Base-by-base conservation (phyloP, 2,329 filamentous ascomycete species). In the Colletotrichum zoysiae region DNA sequence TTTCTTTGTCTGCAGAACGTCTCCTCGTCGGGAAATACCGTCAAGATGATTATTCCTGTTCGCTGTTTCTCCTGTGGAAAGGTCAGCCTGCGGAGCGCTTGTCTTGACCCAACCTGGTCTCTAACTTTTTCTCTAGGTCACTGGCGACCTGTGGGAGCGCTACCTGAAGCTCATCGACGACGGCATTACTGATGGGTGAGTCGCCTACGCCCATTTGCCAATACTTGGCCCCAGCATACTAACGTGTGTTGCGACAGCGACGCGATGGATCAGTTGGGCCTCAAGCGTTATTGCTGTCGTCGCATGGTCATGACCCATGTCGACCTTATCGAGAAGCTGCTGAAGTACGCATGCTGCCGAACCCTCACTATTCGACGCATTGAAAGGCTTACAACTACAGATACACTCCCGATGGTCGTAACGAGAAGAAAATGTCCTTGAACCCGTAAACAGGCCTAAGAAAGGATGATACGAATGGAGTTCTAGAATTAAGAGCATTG, bases 251-350 rank as follows among this genome's bases (percentile, higher is more conserved):
- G 59, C 51, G 65, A 79, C 77, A 98, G 96, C 79, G 95, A 98
- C 81, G 96, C 95, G 53, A 97, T 99, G 92, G 95, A 98, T 83
- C 89, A 95, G 80, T 91, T 99, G 65, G 95, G 95, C 68, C 92
- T 97, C 79, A 95, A 94, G 84, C 91, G 96, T 77, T 99, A 99
- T 87, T 99, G 96, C 89, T 99, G 96, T 86, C 93, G 96, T 77
- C 93, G 96, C 79, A 99, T 99, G 96, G 91, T 99, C 83, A 98
- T 99, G 93, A 99, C 96, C 72, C 96, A 99, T 84, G 96, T 99
- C 78, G 96, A 99, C 82, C 87, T 99, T 74, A 98, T 99, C 78
- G 96, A 99, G 88, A 99, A 99, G 85, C 90, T 99, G 62, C 90
- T 99, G 76, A 94, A 95, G 93, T 97, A 91, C 77, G 89, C 67